Conservation (phyloP, 1,139 yeast genomes). For the Nakaseomyces bracarensis region DNA sequence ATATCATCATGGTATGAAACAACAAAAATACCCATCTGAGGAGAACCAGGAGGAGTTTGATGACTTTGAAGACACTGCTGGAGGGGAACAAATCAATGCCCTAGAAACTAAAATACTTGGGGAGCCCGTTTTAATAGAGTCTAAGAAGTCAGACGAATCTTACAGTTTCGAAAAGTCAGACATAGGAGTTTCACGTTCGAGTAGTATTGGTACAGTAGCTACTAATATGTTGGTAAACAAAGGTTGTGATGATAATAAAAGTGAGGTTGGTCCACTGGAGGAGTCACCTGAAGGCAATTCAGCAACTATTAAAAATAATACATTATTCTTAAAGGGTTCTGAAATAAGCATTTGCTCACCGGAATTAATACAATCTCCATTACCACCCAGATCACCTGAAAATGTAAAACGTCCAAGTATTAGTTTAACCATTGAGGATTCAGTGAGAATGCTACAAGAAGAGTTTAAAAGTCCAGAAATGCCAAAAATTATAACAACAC, state of each 20-base stretch:
- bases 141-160: neutral
- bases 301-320: neutral
- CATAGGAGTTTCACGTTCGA: neutral
- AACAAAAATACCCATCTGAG: too few species aligned
- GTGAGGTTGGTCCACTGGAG: constrained; percentile 7
- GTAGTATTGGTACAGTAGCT: constrained; percentile 12
- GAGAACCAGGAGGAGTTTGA: too few species aligned
- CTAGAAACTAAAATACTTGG: too few species aligned
- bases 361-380: constrained; percentile 1
- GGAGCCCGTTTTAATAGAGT: neutral
- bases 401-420: neutral
- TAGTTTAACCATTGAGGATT: neutral
- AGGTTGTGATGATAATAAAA: neutral
- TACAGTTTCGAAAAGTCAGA: constrained; percentile 2
- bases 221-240: constrained; percentile 10
- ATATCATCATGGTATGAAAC: too few species aligned
- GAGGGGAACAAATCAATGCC: too few species aligned
- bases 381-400: neutral
- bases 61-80: too few species aligned
- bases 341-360: neutral
- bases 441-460: constrained; percentile 3
- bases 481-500: neutral
- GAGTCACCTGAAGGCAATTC: neutral
- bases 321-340: neutral
- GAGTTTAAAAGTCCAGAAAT: constrained; percentile 1